phyloP scores from a whole-genome alignment of 148 eudicot species.

The Arbutus unedo region DNA sequence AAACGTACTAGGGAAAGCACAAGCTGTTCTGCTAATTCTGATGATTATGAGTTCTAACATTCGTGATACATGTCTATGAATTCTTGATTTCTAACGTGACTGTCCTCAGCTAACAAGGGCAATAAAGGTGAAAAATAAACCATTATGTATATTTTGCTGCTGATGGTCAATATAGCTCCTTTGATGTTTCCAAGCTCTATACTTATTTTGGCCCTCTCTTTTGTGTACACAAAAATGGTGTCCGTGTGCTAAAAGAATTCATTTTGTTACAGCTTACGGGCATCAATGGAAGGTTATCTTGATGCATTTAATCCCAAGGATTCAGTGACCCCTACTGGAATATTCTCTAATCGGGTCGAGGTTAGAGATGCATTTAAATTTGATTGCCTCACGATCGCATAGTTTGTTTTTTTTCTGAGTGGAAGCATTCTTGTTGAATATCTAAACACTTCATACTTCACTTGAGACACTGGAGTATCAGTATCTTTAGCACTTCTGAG shows the following conservation, averaged over 20 bases:
- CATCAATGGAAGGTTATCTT: constrained; percentile 85
- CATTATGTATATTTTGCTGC: neutral
- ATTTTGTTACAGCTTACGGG: constrained; percentile 58
- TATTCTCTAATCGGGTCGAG: constrained; percentile 77
- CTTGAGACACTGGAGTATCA: neutral
- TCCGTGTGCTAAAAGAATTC: constrained; percentile 1
- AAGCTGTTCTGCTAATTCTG: constrained; percentile 5
- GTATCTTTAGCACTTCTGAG: neutral
- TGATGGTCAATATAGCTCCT: neutral
- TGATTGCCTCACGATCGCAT: neutral
- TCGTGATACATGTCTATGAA: neutral
- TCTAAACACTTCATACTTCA: neutral
- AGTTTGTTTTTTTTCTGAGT: neutral
- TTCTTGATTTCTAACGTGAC: neutral
- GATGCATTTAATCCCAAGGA: constrained; percentile 73
- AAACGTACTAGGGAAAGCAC: neutral
- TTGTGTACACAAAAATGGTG: neutral
- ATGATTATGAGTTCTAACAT: neutral
- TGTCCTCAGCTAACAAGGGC: neutral
- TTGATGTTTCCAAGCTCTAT: neutral
- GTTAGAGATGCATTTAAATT: constrained; percentile 34
- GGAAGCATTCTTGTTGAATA: neutral
- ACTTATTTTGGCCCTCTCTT: neutral
- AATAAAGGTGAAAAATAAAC: neutral
- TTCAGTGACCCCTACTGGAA: constrained; percentile 78